phyloP scores from a whole-genome alignment of 1,284 basidiomycete species.

The Neotropicomus parvogracilis region DNA sequence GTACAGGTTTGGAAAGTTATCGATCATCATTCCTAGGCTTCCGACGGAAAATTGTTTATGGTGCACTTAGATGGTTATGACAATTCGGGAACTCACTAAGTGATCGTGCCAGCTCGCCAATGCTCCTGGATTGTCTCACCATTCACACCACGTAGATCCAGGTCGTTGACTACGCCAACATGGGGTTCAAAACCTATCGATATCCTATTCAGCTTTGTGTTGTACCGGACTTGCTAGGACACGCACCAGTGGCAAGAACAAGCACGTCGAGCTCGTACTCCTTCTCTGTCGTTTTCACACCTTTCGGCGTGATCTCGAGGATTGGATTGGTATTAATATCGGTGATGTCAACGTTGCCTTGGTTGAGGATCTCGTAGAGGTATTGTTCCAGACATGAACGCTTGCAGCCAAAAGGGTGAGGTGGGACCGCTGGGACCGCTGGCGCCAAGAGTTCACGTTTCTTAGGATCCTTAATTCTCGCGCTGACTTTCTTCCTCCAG shows the following conservation, averaged over 20 bases:
- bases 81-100: background rate
- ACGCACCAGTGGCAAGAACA: background rate
- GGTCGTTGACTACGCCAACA: background rate
- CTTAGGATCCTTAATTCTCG: background rate
- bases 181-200: background rate
- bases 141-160: background rate
- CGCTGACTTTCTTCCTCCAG: background rate
- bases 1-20: background rate
- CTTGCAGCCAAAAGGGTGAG: background rate
- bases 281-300: background rate
- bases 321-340: background rate
- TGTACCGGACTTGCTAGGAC: too few species aligned
- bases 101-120: background rate
- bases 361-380: background rate
- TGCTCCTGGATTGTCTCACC: slow-evolving; percentile 1
- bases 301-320: background rate
- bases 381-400: background rate
- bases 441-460: background rate
- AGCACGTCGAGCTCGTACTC: slow-evolving; percentile 1
- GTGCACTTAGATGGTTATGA: background rate
- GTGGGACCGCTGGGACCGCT: background rate
- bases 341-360: background rate
- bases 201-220: too few species aligned
- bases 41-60: too few species aligned
- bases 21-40: background rate